A percentile compares a stretch with the other conserved stretches of the same genome.
Conservation (phyloP, 2,329 filamentous ascomycete genomes). For the Ceratocystis lukuohia region DNA sequence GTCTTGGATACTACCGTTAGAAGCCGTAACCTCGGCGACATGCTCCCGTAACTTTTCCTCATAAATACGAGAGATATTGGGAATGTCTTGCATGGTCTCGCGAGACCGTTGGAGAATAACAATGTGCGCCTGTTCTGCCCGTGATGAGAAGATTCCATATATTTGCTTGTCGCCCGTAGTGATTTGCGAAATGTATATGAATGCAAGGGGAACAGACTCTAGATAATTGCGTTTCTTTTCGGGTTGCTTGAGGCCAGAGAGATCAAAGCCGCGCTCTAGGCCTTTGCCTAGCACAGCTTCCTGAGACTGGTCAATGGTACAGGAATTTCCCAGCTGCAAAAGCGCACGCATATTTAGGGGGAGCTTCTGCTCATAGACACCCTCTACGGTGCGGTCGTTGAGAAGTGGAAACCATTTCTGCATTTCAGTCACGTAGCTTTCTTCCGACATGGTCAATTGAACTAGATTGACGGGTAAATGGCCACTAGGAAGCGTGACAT, state of each 20-base stretch:
- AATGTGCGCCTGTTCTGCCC: conserved; percentile 65
- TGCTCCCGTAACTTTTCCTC: conserved; percentile 56
- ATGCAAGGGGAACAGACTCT: conserved; percentile 58
- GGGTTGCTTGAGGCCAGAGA: conserved; percentile 58
- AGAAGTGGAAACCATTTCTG: conserved; percentile 20
- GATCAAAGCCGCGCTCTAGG: conserved; percentile 83
- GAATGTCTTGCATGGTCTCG: conserved; percentile 67
- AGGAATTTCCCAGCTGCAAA: conserved; percentile 77
- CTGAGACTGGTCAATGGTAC: conserved; percentile 84
- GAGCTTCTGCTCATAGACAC: conserved; percentile 90
- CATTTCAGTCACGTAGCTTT: conserved; percentile 73
- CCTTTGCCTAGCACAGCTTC: conserved; percentile 84
- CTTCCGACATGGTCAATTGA: conserved; percentile 80
- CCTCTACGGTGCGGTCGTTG: conserved; percentile 50
- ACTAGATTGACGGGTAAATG: conserved; percentile 90
- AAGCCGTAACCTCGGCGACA: conserved; percentile 50
- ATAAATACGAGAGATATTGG: conserved; percentile 84
- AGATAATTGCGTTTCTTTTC: conserved; percentile 58
- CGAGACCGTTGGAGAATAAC: conserved; percentile 74
- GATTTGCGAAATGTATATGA: conserved; percentile 88
- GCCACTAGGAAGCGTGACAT: conserved; percentile 84
- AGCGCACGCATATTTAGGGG: conserved; percentile 77
- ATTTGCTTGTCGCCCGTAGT: conserved; percentile 81
- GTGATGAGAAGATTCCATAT: conserved; percentile 83
- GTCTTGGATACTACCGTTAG: conserved; percentile 52